phyloP scores from a whole-genome alignment of 2,329 filamentous ascomycete species.

The Raffaelea ambrosiae region DNA sequence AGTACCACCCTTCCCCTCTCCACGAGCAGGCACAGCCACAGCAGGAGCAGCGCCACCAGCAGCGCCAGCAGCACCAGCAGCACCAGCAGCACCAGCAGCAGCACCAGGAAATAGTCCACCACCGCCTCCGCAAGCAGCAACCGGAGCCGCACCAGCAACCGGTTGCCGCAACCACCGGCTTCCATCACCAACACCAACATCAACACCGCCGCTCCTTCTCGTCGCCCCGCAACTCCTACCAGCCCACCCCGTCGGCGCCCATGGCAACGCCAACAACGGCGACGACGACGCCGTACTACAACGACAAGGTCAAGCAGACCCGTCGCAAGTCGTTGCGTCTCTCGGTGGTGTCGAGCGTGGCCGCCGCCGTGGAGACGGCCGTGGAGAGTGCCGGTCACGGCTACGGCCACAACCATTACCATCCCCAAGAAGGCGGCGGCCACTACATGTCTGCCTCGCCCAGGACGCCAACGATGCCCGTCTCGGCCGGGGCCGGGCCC shows the following conservation, averaged over 20 bases:
- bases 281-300: slow-evolving; percentile 29
- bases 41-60: neutral
- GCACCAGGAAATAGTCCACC: no score
- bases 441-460: slow-evolving; percentile 4
- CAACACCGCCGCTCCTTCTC: no score
- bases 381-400: slow-evolving; percentile 24
- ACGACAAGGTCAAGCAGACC: slow-evolving; percentile 30
- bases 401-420: slow-evolving; percentile 11
- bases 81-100: slow-evolving; percentile 1
- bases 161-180: neutral
- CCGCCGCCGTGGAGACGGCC: slow-evolving; percentile 15
- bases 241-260: neutral
- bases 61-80: slow-evolving; percentile 2
- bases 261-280: neutral
- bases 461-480: slow-evolving; percentile 14
- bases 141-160: neutral
- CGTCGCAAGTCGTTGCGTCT: slow-evolving; percentile 11
- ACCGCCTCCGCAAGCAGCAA: neutral
- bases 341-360: slow-evolving; percentile 9
- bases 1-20: no score
- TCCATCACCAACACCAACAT: neutral
- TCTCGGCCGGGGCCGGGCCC: slow-evolving; percentile 3
- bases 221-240: no score
- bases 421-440: no score
- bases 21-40: slow-evolving; percentile 9